A percentile compares a stretch with the other conserved stretches of the same genome.
Conservation (phyloP, 371 early-diverging fungal species). For the Mortierella sp. region DNA sequence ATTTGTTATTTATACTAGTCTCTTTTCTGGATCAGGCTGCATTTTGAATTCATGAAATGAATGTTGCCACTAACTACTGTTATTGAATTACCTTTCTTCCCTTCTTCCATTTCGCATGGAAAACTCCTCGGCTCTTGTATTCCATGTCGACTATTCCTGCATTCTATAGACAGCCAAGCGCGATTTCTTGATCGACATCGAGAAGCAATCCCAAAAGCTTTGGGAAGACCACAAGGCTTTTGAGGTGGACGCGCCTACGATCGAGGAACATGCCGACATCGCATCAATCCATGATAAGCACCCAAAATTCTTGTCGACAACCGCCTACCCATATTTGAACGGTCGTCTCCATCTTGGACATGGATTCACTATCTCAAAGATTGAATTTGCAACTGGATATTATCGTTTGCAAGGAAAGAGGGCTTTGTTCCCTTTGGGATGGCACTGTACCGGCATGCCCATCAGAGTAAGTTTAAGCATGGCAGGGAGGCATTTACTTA, state of each 20-base stretch:
- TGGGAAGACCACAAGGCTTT: conserved; percentile 89
- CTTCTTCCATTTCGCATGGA: background rate
- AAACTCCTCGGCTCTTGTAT: background rate
- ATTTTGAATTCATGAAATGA: too few relatives aligned
- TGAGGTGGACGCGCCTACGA: conserved; percentile 89
- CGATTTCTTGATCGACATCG: conserved; percentile 85
- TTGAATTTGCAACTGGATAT: conserved; percentile 97
- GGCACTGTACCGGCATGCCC: conserved; percentile 99
- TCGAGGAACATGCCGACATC: conserved; percentile 65
- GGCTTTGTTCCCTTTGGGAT: conserved; percentile 98
- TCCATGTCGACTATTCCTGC: background rate
- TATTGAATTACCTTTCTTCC: background rate
- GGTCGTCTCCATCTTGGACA: conserved; percentile 99
- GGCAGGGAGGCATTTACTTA: background rate
- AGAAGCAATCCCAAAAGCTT: conserved; percentile 79
- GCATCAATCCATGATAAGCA: conserved; percentile 71
- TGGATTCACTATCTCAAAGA: conserved; percentile 97
- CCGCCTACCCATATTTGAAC: conserved; percentile 99
- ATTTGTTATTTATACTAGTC: background rate
- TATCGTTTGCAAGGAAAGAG: conserved; percentile 96
- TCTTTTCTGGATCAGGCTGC: background rate
- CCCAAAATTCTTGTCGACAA: conserved; percentile 97
- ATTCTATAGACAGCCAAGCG: conserved; percentile 79
- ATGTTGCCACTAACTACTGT: background rate
- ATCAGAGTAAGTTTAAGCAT: conserved; percentile 85